These are phyloP conservation scores for Citrullus amarus DNA, from an alignment of 306 rosid genomes.

Conservation along the genomic window DNA sequence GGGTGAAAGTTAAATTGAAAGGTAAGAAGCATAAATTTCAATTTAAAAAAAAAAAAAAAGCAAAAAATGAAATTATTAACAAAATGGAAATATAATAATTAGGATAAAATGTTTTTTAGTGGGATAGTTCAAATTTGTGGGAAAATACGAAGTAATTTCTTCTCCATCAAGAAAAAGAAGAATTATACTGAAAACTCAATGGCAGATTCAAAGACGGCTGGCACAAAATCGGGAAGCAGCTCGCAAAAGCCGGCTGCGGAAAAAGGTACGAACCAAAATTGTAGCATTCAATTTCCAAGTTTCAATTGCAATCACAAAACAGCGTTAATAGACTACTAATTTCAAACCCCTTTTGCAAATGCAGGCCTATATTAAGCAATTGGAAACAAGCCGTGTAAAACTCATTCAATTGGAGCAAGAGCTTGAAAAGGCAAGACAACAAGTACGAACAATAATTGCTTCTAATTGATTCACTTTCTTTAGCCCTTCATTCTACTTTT, in stretches of 20 bases:
- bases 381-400: slow-evolving; percentile 82
- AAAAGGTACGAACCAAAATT: slow-evolving; percentile 44
- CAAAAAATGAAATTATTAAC: too few relatives aligned
- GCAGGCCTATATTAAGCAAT: slow-evolving; percentile 85
- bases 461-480: slow-evolving; percentile 10
- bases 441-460: slow-evolving; percentile 34
- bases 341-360: neutral
- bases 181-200: slow-evolving; percentile 3
- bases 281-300: neutral
- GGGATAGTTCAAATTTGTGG: too few relatives aligned
- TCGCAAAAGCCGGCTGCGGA: slow-evolving; percentile 84
- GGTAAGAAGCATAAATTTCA: too few relatives aligned
- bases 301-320: neutral
- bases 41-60: too few relatives aligned
- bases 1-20: too few relatives aligned
- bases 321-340: slow-evolving; percentile 6
- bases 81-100: too few relatives aligned
- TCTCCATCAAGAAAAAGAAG: neutral
- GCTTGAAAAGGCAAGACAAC: slow-evolving; percentile 57
- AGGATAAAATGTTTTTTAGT: too few relatives aligned
- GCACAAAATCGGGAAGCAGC: slow-evolving; percentile 99
- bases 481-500: neutral
- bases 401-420: slow-evolving; percentile 71
- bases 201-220: slow-evolving; percentile 79
- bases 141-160: too few relatives aligned